phyloP scores from a whole-genome alignment of 305 asterid genomes.

The Caryopteris hybrid region DNA sequence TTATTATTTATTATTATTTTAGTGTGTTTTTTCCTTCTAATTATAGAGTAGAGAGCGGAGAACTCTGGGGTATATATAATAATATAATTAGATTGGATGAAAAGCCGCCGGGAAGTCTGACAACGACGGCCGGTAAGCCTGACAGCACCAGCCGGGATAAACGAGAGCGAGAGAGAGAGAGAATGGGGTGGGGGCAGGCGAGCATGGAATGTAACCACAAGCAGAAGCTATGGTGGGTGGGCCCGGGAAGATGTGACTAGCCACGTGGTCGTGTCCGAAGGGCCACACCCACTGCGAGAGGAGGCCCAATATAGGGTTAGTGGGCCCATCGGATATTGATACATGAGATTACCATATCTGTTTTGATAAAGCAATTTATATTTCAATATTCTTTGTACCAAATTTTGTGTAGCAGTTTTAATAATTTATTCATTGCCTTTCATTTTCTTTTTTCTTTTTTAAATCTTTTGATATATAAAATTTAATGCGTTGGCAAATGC shows the following conservation, averaged over 20 bases:
- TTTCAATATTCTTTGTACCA: too few relatives aligned
- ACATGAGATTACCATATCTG: conserved; percentile 1
- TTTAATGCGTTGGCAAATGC: too few relatives aligned
- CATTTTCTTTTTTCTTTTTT: too few relatives aligned
- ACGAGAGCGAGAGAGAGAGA: conserved; percentile 1
- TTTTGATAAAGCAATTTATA: not conserved
- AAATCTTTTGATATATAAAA: too few relatives aligned
- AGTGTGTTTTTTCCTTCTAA: too few relatives aligned
- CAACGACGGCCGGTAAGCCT: conserved; percentile 32
- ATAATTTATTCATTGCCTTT: too few relatives aligned
- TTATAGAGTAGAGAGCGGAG: too few relatives aligned
- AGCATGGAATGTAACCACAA: conserved; percentile 41
- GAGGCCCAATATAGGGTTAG: conserved; percentile 8
- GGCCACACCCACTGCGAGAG: conserved; percentile 16
- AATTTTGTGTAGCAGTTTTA: too few relatives aligned
- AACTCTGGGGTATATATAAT: too few relatives aligned
- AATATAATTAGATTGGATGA: conserved; percentile 10
- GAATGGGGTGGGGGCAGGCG: conserved; percentile 28
- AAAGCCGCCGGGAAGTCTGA: conserved; percentile 41
- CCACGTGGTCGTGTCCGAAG: conserved; percentile 69
- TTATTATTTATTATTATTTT: too few relatives aligned
- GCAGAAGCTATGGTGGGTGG: conserved; percentile 51
- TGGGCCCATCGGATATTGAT: conserved; percentile 20
- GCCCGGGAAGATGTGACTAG: conserved; percentile 45
- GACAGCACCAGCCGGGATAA: conserved; percentile 42